Conservation (phyloP, 139 green algal genomes). For the Choricystis sp. region DNA sequence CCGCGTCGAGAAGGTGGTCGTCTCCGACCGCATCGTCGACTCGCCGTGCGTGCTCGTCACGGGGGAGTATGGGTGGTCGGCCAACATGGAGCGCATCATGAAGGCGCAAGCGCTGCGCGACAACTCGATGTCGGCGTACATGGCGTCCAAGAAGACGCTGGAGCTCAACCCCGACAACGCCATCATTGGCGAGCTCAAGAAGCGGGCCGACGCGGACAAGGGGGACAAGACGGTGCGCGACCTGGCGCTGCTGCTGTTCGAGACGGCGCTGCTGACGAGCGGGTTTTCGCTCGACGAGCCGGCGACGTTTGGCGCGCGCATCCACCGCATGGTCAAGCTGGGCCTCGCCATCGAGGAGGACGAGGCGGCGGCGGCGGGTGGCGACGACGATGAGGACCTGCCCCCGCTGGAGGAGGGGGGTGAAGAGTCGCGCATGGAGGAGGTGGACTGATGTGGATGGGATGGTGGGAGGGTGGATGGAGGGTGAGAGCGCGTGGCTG, state of each 20-base stretch:
- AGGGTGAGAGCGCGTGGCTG: too few species aligned
- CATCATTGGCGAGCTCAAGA: slow-evolving; percentile 92
- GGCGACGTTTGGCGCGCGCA: slow-evolving; percentile 88
- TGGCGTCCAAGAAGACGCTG: slow-evolving; percentile 97
- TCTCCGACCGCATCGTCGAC: slow-evolving; percentile 97
- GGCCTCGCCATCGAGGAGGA: slow-evolving; percentile 97
- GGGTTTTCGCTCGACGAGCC: slow-evolving; percentile 98
- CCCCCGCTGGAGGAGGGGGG: slow-evolving; percentile 85
- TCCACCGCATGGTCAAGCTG: slow-evolving; percentile 99
- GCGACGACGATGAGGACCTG: slow-evolving; percentile 64
- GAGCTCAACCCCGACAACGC: slow-evolving; percentile 98
- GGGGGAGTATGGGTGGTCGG: slow-evolving; percentile 97
- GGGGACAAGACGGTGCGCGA: slow-evolving; percentile 99
- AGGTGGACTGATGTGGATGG: slow-evolving; percentile 65
- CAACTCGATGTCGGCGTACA: slow-evolving; percentile 91
- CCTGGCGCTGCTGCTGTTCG: slow-evolving; percentile 93
- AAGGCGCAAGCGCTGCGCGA: slow-evolving; percentile 94
- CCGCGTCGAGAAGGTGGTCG: slow-evolving; percentile 77
- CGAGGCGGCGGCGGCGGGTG: slow-evolving; percentile 12
- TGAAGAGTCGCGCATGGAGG: slow-evolving; percentile 95
- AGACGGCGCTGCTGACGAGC: slow-evolving; percentile 90
- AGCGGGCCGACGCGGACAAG: slow-evolving; percentile 84
- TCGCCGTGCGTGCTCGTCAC: slow-evolving; percentile 98
- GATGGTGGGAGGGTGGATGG: too few species aligned
- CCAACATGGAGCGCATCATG: slow-evolving; percentile 99